Conservation (phyloP, 2,329 filamentous ascomycete species). For the Coleophoma eucalyptorum region DNA sequence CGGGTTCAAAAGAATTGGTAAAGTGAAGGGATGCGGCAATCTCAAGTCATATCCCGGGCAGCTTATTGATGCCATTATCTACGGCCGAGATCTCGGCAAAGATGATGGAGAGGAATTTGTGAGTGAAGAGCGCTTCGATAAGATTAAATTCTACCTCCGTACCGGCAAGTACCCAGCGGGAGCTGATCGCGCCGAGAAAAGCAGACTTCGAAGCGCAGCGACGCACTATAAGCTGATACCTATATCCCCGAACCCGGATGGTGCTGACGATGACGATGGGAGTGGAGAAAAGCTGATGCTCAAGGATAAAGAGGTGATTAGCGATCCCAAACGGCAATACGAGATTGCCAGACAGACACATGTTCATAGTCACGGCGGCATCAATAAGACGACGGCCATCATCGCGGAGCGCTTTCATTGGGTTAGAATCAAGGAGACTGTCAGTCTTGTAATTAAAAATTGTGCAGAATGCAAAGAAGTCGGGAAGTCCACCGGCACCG, state of each 20-base stretch:
- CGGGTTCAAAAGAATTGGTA: conserved; percentile 69
- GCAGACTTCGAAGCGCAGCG: conserved; percentile 84
- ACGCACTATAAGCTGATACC: conserved; percentile 88
- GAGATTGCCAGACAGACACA: conserved; percentile 82
- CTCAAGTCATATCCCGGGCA: conserved; percentile 47
- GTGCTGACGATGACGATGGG: not conserved
- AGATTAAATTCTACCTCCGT: conserved; percentile 96
- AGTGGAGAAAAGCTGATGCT: conserved; percentile 80
- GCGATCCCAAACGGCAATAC: conserved; percentile 84
- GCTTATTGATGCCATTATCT: conserved; percentile 55
- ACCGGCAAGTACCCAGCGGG: conserved; percentile 90
- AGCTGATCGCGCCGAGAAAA: conserved; percentile 93
- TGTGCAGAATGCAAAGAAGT: conserved; percentile 86
- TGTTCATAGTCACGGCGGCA: conserved; percentile 71
- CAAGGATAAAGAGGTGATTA: conserved; percentile 96
- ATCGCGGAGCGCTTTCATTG: conserved; percentile 96
- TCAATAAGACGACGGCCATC: conserved; percentile 95
- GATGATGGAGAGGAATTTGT: conserved; percentile 75
- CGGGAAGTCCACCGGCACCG: conserved; percentile 41
- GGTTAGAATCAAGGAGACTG: conserved; percentile 97
- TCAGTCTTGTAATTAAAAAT: conserved; percentile 89
- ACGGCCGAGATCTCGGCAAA: conserved; percentile 49
- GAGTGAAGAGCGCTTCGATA: conserved; percentile 96
- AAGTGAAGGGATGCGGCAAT: conserved; percentile 53
- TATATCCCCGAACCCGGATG: conserved; percentile 6